Conservation (phyloP, 2,329 filamentous ascomycete genomes). For the Cordyceps pruinosa region DNA sequence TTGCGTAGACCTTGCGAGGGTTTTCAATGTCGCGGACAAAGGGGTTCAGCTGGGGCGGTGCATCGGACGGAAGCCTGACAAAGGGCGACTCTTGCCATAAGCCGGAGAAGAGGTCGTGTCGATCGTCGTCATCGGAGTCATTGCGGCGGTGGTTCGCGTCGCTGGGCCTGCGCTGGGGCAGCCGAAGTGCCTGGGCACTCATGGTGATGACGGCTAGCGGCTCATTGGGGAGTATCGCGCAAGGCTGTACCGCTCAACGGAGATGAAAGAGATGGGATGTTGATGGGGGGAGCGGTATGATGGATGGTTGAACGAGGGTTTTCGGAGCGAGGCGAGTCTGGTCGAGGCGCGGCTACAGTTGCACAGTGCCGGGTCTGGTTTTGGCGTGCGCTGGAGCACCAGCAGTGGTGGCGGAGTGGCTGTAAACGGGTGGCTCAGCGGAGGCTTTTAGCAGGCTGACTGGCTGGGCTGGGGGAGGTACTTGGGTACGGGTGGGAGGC, state of each 20-base stretch:
- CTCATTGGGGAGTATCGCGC: neutral
- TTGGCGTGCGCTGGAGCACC: no score
- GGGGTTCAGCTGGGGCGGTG: slow-evolving; percentile 49
- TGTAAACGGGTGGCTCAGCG: neutral
- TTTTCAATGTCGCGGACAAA: slow-evolving; percentile 53
- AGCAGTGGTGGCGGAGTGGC: neutral
- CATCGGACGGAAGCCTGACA: slow-evolving; percentile 51
- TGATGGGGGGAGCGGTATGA: neutral
- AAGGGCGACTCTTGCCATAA: slow-evolving; percentile 58
- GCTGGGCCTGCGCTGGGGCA: slow-evolving; percentile 6
- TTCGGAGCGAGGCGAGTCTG: neutral
- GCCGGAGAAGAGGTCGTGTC: slow-evolving; percentile 45
- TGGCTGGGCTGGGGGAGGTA: neutral
- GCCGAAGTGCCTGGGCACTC: slow-evolving; percentile 12
- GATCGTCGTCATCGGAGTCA: slow-evolving; percentile 22
- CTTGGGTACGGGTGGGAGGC: no score
- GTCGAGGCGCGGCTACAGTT: neutral
- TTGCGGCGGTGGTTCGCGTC: slow-evolving; percentile 8
- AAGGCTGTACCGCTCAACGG: neutral
- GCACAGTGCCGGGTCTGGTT: slow-evolving; percentile 4
- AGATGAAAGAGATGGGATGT: neutral
- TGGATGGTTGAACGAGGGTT: neutral
- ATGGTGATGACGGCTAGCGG: neutral
- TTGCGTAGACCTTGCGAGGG: slow-evolving; percentile 52
- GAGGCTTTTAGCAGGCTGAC: neutral